Base-by-base conservation (phyloP, 306 rosid genomes). In the Cicer chorassanicum region DNA sequence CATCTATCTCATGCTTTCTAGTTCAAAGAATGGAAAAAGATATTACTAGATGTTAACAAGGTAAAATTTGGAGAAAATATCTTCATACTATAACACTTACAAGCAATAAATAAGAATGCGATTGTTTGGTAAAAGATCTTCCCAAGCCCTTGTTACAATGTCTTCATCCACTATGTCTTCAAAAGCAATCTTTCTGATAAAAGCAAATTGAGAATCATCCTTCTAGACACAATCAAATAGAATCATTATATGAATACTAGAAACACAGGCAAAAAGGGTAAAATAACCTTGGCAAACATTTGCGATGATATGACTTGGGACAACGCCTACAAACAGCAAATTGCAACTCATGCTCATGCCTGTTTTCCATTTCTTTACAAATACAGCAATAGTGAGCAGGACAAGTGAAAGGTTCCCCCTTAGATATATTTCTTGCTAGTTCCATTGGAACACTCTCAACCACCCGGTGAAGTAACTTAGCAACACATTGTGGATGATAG, bases 261-360 rank as follows among this genome's bases (percentile, higher is more conserved):
- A 42, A 49, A 45, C 14, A 44, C 53, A 75, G 21, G 48, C 15
- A 75, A 70, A 68, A 64, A 21, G 36, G 64, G 41, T 19, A 55
- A 68, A 46, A 77, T 55, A 74, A 91, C 98, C 90, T 84, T 45
- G 99, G 99, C 83, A 94, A 82, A 85, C 99, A 94, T 87, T 92
- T 92, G 75, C 91, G 86, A 55, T 94, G 99, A 77, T 92, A 94
- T 6, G 99, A 83, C 78, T 55, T 87, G 53, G 99, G 97, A 78
- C 99, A 94, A 24, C 99, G 99, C 86, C 99, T 83, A 74, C 97
- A 94, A 16, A 94, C 89, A 66, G 99, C 95, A 87, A 94, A 90
- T 71, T 87, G 95, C 36, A 87, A 54, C 34, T 87, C 87, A 13
- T 14, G 78, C 69, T 81, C 74, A 49, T 84, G 78, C 80, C 86